Evolutionary conservation across 805 yeast species (phyloP).

Genomic region (Spathaspora sp.): DNA sequence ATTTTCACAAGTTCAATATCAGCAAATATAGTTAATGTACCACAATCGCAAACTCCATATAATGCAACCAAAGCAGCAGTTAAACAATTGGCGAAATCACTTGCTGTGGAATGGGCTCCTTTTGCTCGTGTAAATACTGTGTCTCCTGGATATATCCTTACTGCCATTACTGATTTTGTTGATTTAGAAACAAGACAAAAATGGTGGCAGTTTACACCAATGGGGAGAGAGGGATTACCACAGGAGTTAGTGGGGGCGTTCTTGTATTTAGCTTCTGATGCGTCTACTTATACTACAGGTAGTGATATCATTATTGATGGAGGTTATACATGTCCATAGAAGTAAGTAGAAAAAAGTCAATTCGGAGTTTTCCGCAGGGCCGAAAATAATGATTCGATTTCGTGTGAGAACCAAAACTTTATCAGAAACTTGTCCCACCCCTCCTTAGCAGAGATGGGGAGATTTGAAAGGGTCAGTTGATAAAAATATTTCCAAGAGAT

Average conservation of each 20-base stretch:
- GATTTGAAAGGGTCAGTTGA: too few relatives aligned
- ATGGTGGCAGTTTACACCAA: slow-evolving; percentile 39
- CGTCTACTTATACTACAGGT: slow-evolving; percentile 77
- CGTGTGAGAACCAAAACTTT: too few relatives aligned
- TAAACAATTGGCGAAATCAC: slow-evolving; percentile 67
- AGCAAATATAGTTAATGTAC: slow-evolving; percentile 83
- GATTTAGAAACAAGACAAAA: slow-evolving; percentile 25
- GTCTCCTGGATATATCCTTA: slow-evolving; percentile 46
- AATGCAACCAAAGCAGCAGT: slow-evolving; percentile 71
- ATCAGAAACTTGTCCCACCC: too few relatives aligned
- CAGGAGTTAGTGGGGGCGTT: slow-evolving; percentile 63
- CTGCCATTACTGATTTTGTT: slow-evolving; percentile 36
- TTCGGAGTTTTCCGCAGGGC: not conserved
- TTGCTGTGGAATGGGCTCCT: slow-evolving; percentile 81
- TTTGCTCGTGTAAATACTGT: slow-evolving; percentile 79
- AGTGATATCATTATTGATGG: slow-evolving; percentile 76
- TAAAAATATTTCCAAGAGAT: too few relatives aligned
- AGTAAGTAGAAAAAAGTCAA: not conserved
- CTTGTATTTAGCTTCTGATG: slow-evolving; percentile 75
- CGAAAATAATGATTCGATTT: not conserved
- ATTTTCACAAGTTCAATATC: slow-evolving; percentile 87
- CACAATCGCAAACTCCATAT: slow-evolving; percentile 82
- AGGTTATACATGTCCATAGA: slow-evolving; percentile 43
- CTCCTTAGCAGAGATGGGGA: not conserved
- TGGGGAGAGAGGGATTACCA: slow-evolving; percentile 42